Base-by-base conservation (phyloP, 2,329 filamentous ascomycete species). In the Ceratocystis lukuohia region DNA sequence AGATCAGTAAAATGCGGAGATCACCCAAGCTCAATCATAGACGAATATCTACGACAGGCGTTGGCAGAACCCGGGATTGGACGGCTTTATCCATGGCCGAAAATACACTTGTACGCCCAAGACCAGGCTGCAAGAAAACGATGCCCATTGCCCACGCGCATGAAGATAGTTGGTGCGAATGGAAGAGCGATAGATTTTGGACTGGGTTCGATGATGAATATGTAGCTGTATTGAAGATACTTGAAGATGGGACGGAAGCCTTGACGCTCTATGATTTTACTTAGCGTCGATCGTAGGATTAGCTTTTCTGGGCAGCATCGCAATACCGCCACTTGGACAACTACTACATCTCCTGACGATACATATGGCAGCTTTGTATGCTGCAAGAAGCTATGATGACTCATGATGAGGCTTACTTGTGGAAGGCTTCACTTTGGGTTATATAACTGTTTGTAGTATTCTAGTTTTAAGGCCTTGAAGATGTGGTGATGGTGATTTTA, bases 251-350 rank as follows among this genome's bases (percentile, higher is more conserved):
- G 28, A 59, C 53, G 17, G 53, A 59, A 6, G 15, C 33, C 53
- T 59, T 59, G 53, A 59, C 53, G 2, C 28, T 59, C 5, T 59
- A 59, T 59, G 28, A 59, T 33, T 59, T 59, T 59, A 59, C 53
- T 25, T 59, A 59, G 53, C 15, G 10, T 28, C 53, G 17, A 15
- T 6, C n/a, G 53, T 50, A 20, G 46, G 8, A 12, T 12, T 37
- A 4, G 33, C 33, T 10, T 37, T 37, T 37, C 2, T 37, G 2
- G 33, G 10, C 33, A 10, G 10, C 33, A 37, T 37, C 0, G 33
- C 2, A 37, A 37, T 12, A 37, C 8, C 8, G 33, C 0, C 33
- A 37, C 33, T 37, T 37, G 33, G 10, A 37, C 28, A 30, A 30
- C 28, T 30, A 6, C 6, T 37, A 7, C 0, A 37, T 12, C 3